Conservation (phyloP, 2,329 filamentous ascomycete species). For the Aphanoascus verrucosus region DNA sequence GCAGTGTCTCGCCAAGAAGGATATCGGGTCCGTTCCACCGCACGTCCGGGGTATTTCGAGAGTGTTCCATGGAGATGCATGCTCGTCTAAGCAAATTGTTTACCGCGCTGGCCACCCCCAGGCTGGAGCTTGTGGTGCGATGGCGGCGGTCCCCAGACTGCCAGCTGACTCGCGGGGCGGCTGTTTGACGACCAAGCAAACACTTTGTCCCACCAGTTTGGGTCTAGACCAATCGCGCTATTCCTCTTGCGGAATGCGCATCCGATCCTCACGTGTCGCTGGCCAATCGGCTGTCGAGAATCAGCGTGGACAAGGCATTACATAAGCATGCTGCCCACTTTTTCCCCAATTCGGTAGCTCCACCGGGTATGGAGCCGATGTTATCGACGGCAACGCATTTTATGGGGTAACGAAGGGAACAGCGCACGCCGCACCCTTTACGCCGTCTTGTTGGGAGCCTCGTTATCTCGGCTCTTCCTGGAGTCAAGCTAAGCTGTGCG, state of each 20-base stretch:
- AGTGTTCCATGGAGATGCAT: background rate
- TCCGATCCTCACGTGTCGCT: background rate
- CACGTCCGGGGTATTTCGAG: background rate
- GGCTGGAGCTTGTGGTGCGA: background rate
- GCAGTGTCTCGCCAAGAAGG: background rate
- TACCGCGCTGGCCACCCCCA: background rate
- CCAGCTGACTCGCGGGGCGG: background rate
- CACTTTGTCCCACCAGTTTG: background rate
- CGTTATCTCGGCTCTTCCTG: too few relatives aligned
- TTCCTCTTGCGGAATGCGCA: slow-evolving; percentile 1
- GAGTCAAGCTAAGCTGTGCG: background rate
- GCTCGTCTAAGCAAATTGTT: background rate
- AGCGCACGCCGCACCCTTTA: background rate
- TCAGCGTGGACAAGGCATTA: background rate
- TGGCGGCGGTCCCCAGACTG: background rate
- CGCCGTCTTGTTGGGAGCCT: too few relatives aligned
- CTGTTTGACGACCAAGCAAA: slow-evolving; percentile 8
- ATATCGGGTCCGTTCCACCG: background rate
- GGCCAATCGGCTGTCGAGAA: slow-evolving; percentile 3
- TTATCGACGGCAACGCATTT: background rate
- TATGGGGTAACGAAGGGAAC: background rate
- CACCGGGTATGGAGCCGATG: slow-evolving; percentile 1
- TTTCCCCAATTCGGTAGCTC: slow-evolving; percentile 1
- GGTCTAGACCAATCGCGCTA: background rate
- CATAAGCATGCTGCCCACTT: background rate